phyloP scores from a whole-genome alignment of 2,329 filamentous ascomycete genomes.

The Colletotrichum siamense region DNA sequence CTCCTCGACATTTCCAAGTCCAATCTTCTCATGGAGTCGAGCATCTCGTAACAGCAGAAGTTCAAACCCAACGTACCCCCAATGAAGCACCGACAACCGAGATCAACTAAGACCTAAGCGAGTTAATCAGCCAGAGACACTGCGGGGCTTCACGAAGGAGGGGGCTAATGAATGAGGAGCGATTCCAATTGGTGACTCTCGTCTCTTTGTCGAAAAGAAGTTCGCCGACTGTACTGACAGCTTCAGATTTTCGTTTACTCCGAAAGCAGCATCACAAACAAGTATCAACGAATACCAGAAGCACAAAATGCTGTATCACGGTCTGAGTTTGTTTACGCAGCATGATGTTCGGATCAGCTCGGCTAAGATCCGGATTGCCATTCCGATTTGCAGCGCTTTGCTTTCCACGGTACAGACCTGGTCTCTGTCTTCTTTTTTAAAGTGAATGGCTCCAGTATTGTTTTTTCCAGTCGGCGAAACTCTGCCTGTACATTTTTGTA shows the following conservation, averaged over 20 bases:
- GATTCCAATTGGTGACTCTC: not conserved
- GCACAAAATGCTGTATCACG: not conserved
- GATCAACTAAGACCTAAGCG: not conserved
- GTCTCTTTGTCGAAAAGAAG: too few relatives aligned
- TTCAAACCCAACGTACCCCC: not conserved
- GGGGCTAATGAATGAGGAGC: not conserved
- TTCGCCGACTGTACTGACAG: not conserved
- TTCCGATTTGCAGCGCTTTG: not conserved
- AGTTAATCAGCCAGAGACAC: not conserved
- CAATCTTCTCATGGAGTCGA: too few relatives aligned
- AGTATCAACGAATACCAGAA: not conserved
- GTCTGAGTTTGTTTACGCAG: not conserved
- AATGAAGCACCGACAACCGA: not conserved
- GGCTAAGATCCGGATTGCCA: not conserved
- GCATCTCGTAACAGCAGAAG: not conserved
- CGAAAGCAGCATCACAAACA: not conserved
- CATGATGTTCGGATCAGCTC: not conserved
- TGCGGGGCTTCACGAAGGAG: not conserved
- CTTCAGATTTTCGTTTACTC: not conserved
- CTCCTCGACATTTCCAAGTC: too few relatives aligned
- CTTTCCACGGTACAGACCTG: not conserved
- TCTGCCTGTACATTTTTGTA: too few relatives aligned
- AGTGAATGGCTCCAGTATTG: rapidly evolving
- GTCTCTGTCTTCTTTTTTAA: not conserved
- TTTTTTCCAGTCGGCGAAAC: too few relatives aligned